phyloP scores from a whole-genome alignment of 306 rosid species.

The Cucumis hystrix region DNA sequence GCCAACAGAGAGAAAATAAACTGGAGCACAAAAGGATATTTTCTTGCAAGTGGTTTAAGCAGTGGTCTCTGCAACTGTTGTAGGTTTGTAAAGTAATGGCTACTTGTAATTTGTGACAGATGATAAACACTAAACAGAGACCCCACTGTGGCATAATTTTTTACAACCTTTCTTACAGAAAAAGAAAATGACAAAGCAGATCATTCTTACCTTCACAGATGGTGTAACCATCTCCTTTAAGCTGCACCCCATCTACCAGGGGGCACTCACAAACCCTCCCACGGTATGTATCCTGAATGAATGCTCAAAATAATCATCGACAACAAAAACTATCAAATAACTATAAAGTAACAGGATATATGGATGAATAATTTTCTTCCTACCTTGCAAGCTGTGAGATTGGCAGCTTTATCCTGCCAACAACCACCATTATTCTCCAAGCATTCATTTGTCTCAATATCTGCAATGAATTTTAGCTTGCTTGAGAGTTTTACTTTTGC shows the following conservation, averaged over 20 bases:
- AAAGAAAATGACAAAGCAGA: neutral
- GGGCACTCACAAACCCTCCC: slow-evolving; percentile 99
- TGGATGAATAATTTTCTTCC: neutral
- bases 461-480: slow-evolving; percentile 22
- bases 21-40: neutral
- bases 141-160: neutral
- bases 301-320: slow-evolving; percentile 3
- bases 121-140: neutral
- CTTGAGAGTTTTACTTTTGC: neutral
- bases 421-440: slow-evolving; percentile 89
- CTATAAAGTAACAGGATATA: slow-evolving; percentile 1
- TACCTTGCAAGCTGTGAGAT: slow-evolving; percentile 97
- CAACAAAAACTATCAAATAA: slow-evolving; percentile 1
- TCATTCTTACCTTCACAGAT: slow-evolving; percentile 55
- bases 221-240: slow-evolving; percentile 97
- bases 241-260: slow-evolving; percentile 87
- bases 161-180: neutral
- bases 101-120: neutral
- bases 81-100: neutral
- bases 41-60: neutral
- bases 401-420: slow-evolving; percentile 75
- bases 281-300: slow-evolving; percentile 84
- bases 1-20: neutral
- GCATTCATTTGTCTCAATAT: slow-evolving; percentile 97
- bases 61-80: neutral